Base-by-base conservation (phyloP, 164 flowering plant genomes). In the Nelumbo lutea region DNA sequence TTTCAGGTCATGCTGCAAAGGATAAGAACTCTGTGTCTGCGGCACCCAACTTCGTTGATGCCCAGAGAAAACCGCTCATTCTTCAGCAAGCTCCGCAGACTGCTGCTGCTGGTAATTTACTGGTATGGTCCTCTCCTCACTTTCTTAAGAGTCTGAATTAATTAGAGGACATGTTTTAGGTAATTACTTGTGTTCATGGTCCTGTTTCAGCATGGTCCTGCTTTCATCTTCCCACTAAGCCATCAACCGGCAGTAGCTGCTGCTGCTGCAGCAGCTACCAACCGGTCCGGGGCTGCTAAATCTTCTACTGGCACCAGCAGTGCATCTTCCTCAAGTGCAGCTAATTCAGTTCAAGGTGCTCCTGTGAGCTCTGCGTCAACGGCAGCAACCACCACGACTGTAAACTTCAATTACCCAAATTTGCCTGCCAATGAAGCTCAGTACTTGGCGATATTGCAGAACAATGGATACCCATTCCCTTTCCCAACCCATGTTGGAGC, bases 401-500 rank as follows among this genome's bases (percentile, higher is more conserved):
- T 93, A 90, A 88, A 84, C 86, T 91, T 87, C 73, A 90, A 79
- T 73, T 93, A 84, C 72, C 90, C 89, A 5, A 84, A 74, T 74
- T 72, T 90, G 79, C 78, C 90, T 5, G 72, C 83, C n/a, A 90
- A 78, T 79, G 99, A 93, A 63, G 81, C 95, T 9, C 99, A 87
- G 65, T 93, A 87, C 77, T 67, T 93, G 75, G 97, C 99, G 1
- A 86, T 96, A 44, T 65, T 92, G 71, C 98, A 83, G 78, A 88
- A 87, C 71, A 84, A 78, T 76, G 89, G 78, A 0, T 96, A 91
- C 73, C 87, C 93, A 1, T 90, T 91, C 60, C 91, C 97, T 0
- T 76, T 96, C 15, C 90, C 96, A 2, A 75, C 91, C 1, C 92
- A 85, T 69, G 86, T 87, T 13, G 97, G 97, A 1, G 88, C 84